Conservation (phyloP, 345 rosid genomes). For the Eucalyptus pauciflora region DNA sequence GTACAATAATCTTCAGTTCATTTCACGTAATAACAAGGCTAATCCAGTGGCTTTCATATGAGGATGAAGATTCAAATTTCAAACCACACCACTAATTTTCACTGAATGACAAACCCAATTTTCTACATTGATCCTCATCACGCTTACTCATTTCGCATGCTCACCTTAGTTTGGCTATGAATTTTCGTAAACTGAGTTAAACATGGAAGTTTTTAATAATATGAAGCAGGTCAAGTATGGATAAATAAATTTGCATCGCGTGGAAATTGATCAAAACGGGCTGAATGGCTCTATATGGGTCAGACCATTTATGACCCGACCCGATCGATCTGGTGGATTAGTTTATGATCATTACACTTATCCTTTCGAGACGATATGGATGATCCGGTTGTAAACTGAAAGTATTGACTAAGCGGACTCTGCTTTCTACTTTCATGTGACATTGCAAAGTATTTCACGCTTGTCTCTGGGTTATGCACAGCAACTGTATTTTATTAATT, state of each 20-base stretch:
- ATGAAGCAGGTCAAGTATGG: no score
- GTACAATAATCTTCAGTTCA: neutral
- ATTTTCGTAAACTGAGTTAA: no score
- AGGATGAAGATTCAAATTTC: neutral
- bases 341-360: neutral
- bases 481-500: no score
- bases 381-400: neutral
- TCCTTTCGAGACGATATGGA: neutral
- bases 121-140: neutral
- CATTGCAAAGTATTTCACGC: neutral
- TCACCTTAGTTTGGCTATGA: no score
- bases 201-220: no score
- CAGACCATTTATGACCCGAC: no score
- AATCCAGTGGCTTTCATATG: neutral
- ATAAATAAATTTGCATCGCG: no score
- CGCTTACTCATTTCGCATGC: neutral
- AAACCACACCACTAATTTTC: neutral
- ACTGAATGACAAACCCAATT: neutral
- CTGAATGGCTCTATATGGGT: no score
- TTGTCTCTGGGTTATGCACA: neutral
- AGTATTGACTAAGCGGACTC: neutral
- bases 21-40: neutral
- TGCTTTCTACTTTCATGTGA: neutral
- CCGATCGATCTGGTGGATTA: no score
- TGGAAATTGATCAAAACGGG: no score